Percentiles rank a stretch among this genome's conserved stretches.
Evolutionary conservation across 352 stramenopile genomes (phyloP).

Genomic region (Globisporangium nunn): DNA sequence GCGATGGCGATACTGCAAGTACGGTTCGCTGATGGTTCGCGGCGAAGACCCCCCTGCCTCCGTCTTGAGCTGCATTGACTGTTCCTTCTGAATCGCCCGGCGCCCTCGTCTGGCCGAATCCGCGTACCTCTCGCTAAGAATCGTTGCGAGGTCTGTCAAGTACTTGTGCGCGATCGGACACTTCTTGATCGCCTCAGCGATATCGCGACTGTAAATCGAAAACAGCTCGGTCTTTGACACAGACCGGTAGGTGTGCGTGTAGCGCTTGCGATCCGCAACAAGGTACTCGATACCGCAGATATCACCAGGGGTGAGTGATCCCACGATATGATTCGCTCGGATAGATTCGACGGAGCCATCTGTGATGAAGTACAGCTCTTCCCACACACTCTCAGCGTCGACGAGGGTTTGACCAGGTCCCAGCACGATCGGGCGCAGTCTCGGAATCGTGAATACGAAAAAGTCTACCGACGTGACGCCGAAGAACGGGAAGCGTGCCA

Average conservation of each 20-base stretch:
- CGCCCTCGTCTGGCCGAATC: slow-evolving; percentile 43
- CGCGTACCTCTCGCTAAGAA: slow-evolving; percentile 47
- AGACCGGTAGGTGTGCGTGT: slow-evolving; percentile 60
- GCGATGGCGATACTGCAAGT: slow-evolving; percentile 60
- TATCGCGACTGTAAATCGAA: slow-evolving; percentile 52
- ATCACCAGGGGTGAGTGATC: slow-evolving; percentile 47
- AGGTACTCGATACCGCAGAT: slow-evolving; percentile 79
- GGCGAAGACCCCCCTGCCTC: slow-evolving; percentile 6
- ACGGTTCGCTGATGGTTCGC: slow-evolving; percentile 21
- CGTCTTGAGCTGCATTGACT: slow-evolving; percentile 7
- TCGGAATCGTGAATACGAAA: slow-evolving; percentile 59
- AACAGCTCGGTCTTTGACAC: slow-evolving; percentile 63
- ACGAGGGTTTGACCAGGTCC: slow-evolving; percentile 52
- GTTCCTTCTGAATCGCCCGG: slow-evolving; percentile 33
- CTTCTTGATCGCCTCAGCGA: slow-evolving; percentile 48
- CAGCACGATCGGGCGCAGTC: slow-evolving; percentile 55
- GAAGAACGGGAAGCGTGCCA: slow-evolving; percentile 74
- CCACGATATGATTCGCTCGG: slow-evolving; percentile 49
- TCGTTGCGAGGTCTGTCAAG: slow-evolving; percentile 50
- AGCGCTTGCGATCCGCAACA: slow-evolving; percentile 38
- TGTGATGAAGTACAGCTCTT: slow-evolving; percentile 74
- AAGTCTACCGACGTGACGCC: slow-evolving; percentile 69
- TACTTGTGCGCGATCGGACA: slow-evolving; percentile 64
- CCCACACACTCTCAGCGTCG: slow-evolving; percentile 73
- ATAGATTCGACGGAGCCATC: slow-evolving; percentile 50